Evolutionary conservation across 1,284 basidiomycete genomes (phyloP), one percentile per base, ranked within the genome.

Genomic region (Malassezia sp.): DNA sequence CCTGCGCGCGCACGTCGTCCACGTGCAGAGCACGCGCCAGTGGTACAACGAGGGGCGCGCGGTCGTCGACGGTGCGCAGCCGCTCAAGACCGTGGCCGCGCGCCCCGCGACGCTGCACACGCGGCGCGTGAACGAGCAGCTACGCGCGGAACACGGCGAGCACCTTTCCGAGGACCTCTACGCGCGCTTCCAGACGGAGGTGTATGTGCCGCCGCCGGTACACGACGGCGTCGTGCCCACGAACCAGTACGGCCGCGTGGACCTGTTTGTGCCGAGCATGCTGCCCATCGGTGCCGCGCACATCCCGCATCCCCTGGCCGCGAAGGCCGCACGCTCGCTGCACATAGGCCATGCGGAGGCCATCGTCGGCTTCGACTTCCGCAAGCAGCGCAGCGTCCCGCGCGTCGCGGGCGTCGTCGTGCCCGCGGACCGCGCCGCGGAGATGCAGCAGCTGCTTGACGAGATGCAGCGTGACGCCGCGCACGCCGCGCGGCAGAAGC

Each of bases 221-320:
- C 71, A 81, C 38, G 78, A 95, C 84, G 91, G 93, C 17, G 80
- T 79, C 66, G 79, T 97, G 29, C 89, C 89, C 4, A 90, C 84
- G 72, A 99, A 99, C 61, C 80, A 83, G 52, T 99, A 93, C 69
- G 93, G 93, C 17, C 96, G 96, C 69, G 85, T 99, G 54, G 91
- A 99, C 73, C 73, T 99, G 22, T 97, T 93, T 70, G 85, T 85
- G 5, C 84, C 87, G 20, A 82, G 84, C 1, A 97, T 99, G 91
- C 76, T 97, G 20, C 93, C 93, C 0, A 73, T 73, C 41, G 91
- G 91, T 12, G 87, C 80, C 3, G 82, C 76, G 1, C 86, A 96
- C 72, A 74, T 97, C 27, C 85, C 88, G 15, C 85, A 57, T 46
- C 51, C 43, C 3, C 57, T 60, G n/a, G 53, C 58, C 0, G 60